Conservation (phyloP, 495 filamentous ascomycete genomes). For the Aspergillus avenaceus region DNA sequence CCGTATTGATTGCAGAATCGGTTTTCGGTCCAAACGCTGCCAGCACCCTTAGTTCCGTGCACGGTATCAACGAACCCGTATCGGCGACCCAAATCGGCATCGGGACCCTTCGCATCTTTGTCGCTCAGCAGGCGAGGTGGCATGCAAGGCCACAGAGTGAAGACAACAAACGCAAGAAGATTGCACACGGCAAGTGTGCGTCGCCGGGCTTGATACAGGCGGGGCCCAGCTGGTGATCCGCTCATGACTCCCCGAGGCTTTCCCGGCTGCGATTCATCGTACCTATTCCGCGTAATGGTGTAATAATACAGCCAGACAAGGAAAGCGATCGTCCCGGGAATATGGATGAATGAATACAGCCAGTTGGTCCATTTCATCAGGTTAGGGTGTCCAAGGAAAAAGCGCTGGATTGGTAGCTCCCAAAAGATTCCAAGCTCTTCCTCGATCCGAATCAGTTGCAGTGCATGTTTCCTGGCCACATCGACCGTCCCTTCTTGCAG, state of each 20-base stretch:
- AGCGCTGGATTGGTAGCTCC: slow-evolving; percentile 50
- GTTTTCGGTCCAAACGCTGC: slow-evolving; percentile 71
- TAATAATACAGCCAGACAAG: slow-evolving; percentile 65
- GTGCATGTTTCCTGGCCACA: slow-evolving; percentile 53
- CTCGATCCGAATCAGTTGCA: slow-evolving; percentile 53
- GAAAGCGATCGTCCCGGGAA: slow-evolving; percentile 71
- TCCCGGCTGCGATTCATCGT: slow-evolving; percentile 32
- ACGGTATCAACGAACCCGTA: slow-evolving; percentile 77
- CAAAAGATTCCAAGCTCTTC: slow-evolving; percentile 52
- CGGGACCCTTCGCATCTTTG: slow-evolving; percentile 33
- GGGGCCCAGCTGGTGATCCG: slow-evolving; percentile 43
- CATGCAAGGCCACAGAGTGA: slow-evolving; percentile 79
- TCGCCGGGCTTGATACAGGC: slow-evolving; percentile 56
- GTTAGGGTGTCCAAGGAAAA: slow-evolving; percentile 44
- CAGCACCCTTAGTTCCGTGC: slow-evolving; percentile 57
- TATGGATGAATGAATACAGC: slow-evolving; percentile 77
- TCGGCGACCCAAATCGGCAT: slow-evolving; percentile 45
- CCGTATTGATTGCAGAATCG: slow-evolving; percentile 64
- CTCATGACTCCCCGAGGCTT: slow-evolving; percentile 28
- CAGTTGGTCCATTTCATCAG: slow-evolving; percentile 55
- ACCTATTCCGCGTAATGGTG: slow-evolving; percentile 49
- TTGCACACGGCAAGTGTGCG: slow-evolving; percentile 73
- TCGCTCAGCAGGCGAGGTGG: slow-evolving; percentile 67
- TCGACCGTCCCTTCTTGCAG: slow-evolving; percentile 54
- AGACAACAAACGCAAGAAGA: slow-evolving; percentile 71